Percentiles rank a stretch among this genome's conserved stretches.
These are phyloP conservation scores for Chaetomiaceae sp. DNA, from an alignment of 2,329 filamentous ascomycete genomes.

Conservation along the genomic window DNA sequence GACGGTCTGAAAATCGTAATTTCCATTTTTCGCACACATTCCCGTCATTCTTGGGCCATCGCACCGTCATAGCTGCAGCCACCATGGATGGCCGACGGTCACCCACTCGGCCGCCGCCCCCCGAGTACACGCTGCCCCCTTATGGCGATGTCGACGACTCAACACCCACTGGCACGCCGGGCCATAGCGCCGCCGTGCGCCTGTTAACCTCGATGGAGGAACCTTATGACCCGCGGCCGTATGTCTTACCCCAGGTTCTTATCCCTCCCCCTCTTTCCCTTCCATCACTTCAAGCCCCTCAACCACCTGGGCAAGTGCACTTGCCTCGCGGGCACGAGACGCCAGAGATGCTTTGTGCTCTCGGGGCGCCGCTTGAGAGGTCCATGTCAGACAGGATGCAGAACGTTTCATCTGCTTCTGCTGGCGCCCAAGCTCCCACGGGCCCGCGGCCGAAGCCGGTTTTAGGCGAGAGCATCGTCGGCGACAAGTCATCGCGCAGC, in stretches of 20 bases:
- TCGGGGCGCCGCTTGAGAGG: conserved; percentile 2
- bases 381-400: neutral
- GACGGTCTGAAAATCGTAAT: conserved; percentile 8
- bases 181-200: conserved; percentile 51
- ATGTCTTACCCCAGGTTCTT: conserved; percentile 42
- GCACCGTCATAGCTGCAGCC: conserved; percentile 12
- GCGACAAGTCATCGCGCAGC: conserved; percentile 17
- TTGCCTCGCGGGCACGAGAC: conserved; percentile 23
- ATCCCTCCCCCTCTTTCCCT: conserved; percentile 22
- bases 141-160: conserved; percentile 52
- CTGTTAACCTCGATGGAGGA: conserved; percentile 62
- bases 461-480: neutral
- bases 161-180: conserved; percentile 41
- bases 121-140: conserved; percentile 51
- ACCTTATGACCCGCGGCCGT: conserved; percentile 47
- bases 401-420: conserved; percentile 5
- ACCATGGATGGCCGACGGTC: conserved; percentile 49
- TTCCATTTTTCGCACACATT: neutral
- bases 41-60: conserved; percentile 9
- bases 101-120: conserved; percentile 51
- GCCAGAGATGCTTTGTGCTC: conserved; percentile 7
- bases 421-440: conserved; percentile 12
- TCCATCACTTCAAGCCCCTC: conserved; percentile 14
- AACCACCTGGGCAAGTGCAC: conserved; percentile 14
- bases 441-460: conserved; percentile 27